Evolutionary conservation across 2,329 filamentous ascomycete genomes (phyloP).

Genomic region (Aspergillus felis): DNA sequence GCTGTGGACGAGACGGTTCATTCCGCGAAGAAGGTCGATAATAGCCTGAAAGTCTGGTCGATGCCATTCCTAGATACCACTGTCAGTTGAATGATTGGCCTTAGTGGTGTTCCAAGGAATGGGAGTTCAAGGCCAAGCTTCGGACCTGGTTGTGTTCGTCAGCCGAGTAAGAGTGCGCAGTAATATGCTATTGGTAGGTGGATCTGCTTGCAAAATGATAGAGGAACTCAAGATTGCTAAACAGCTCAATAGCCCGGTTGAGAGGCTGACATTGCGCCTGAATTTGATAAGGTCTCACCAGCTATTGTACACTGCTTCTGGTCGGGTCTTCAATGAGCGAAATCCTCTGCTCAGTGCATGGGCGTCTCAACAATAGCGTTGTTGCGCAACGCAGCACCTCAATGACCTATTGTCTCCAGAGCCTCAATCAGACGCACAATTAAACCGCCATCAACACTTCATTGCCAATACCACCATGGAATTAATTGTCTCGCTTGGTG

Average conservation of each 20-base stretch:
- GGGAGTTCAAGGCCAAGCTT: background rate
- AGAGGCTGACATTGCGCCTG: background rate
- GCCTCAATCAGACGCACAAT: background rate
- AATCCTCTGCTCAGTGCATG: background rate
- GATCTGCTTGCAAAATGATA: background rate
- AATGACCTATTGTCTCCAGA: background rate
- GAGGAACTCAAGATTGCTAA: background rate
- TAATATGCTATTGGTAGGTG: background rate
- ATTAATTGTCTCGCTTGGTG: background rate
- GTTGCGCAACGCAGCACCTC: background rate
- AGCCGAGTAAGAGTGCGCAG: background rate
- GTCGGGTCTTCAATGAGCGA: background rate
- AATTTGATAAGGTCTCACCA: background rate
- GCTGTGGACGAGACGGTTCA: conserved; percentile 4
- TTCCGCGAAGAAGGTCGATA: conserved; percentile 22
- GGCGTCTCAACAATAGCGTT: background rate
- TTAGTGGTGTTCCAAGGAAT: background rate
- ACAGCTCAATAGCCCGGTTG: background rate
- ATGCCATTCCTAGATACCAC: conserved; percentile 21
- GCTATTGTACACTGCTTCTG: background rate
- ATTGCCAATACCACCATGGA: background rate
- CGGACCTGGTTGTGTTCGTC: background rate
- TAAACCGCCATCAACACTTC: background rate
- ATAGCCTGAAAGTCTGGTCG: conserved; percentile 40
- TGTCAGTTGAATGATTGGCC: background rate